Evolutionary conservation across 441 rosid genomes (phyloP).

Genomic region (Metrosideros polymorpha): DNA sequence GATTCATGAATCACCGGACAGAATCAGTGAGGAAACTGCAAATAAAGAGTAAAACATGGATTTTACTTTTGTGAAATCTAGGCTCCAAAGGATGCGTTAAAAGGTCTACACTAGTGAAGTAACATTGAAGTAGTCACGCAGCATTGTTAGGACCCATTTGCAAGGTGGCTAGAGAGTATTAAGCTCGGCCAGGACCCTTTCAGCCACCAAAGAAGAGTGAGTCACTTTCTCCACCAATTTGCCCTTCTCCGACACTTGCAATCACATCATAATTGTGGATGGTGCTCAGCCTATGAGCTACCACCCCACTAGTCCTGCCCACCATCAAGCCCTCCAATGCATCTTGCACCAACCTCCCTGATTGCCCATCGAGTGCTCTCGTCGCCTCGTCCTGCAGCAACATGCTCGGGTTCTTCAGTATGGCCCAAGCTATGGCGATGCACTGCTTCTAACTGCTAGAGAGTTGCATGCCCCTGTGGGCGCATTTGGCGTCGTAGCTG

Average conservation of each 20-base stretch:
- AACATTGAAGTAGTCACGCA: background rate
- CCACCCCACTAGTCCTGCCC: slow-evolving; percentile 69
- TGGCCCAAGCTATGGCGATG: slow-evolving; percentile 61
- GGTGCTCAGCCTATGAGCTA: slow-evolving; percentile 73
- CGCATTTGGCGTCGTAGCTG: slow-evolving; percentile 53
- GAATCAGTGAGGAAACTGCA: too few relatives aligned
- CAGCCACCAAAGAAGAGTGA: slow-evolving; percentile 44
- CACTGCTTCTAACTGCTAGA: slow-evolving; percentile 79
- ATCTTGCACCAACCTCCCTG: slow-evolving; percentile 68
- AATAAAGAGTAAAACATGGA: too few relatives aligned
- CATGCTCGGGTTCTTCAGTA: slow-evolving; percentile 40
- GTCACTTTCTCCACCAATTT: slow-evolving; percentile 49
- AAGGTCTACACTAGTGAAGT: background rate
- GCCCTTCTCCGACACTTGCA: slow-evolving; percentile 50
- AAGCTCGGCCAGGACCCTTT: slow-evolving; percentile 42
- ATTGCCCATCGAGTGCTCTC: slow-evolving; percentile 58
- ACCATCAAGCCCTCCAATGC: slow-evolving; percentile 70
- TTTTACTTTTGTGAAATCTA: too few relatives aligned
- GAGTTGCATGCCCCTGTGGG: slow-evolving; percentile 54
- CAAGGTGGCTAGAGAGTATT: slow-evolving; percentile 48
- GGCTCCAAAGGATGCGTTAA: too few relatives aligned
- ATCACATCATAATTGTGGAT: slow-evolving; percentile 50
- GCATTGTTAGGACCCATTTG: slow-evolving; percentile 2
- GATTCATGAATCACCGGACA: too few relatives aligned
- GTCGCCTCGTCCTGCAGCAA: slow-evolving; percentile 65